Evolutionary conservation across 2,329 filamentous ascomycete genomes (phyloP), one percentile per base, ranked within the genome.

Genomic region (Mollisia scopiformis): DNA sequence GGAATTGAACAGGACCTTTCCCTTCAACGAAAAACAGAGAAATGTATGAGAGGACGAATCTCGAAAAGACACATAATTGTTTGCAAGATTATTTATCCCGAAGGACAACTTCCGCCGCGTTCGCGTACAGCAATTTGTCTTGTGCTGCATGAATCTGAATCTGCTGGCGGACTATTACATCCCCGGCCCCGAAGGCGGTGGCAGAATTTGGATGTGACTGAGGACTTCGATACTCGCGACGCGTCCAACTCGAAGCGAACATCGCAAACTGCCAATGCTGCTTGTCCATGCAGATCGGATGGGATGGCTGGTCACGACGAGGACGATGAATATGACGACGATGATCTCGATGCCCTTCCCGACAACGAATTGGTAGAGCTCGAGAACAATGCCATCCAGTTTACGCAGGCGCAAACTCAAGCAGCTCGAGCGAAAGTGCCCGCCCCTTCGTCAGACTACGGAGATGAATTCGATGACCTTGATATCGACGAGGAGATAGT

Each of bases 311-410:
- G 73, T 37, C 54, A 63, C 61, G 63, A 64, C 51, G 69, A 73
- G 57, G 73, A 71, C 53, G 82, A 82, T 76, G 84, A 85, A 63
- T 84, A 81, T 61, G 87, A 88, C 71, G 87, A 89, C 71, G 86
- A 88, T 71, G 85, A 81, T 62, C 79, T 90, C 67, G 85, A 89
- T 72, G 79, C 82, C 41, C 76, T 89, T 43, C 83, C 86, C 65
- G 79, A 82, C 63, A 80, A 82, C 64, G 78, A 79, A 50, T 76
- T 89, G 3, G 79, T 85, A 67, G 85, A 88, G 71, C 82, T 90
- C 63, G 87, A 90, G 71, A 82, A 83, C 68, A 82, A 83, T 69
- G 87, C 87, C 39, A 84, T 88, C 65, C 82, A 83, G 66, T 81
- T 81, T 66, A 88, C 86, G 4, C 73, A 75, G 57, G 67, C 64